Evolutionary conservation across 2,329 filamentous ascomycete species (phyloP), one percentile per base, ranked within the genome.

Genomic region (Apiospora sp.): DNA sequence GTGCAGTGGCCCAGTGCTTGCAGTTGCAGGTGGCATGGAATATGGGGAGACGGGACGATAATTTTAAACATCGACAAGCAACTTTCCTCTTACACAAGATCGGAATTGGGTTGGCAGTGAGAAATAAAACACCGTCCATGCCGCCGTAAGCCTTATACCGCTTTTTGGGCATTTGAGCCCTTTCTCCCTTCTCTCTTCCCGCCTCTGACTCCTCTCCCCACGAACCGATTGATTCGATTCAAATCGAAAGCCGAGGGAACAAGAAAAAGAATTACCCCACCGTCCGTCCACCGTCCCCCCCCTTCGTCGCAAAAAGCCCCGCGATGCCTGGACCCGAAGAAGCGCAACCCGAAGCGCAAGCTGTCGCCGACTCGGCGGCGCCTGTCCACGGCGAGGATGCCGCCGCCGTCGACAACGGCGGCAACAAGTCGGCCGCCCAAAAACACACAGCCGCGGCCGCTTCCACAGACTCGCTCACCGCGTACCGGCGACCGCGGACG

Each of bases 401-500:
- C n/a, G 27, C 30, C 16, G 41, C n/a, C 22, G 44, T 12, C 19
- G 49, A 13, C 5, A 24, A 68, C 41, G 22, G 3, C 27, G 27
- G 19, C 19, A 30, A 8, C 19, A 41, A 64, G 34, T 14, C 19
- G 48, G 8, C 46, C 30, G 54, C 24, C 43, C 27, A 49, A 10
- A 34, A 54, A 41, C 46, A 41, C 7, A 41, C 68, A 16, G 30
- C 46, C 1, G 48, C 68, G 22, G 30, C 68, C 24, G 51, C 51
- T 51, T 61, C 68, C 69, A 22, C 69, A 41, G 72, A 72, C n/a
- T 67, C 37, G 19, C 73, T 41, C 70, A 71, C 68, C 72, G 72
- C 44, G 75, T 75, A 54, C 72, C 72, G 74, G 44, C 76, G 83
- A 49, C 82, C 81, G 24, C 80, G 82, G 74, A 85, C 82, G 24